These are phyloP conservation scores for Trametes sp. DNA, from an alignment of 1,284 basidiomycete species.

Conservation along the genomic window DNA sequence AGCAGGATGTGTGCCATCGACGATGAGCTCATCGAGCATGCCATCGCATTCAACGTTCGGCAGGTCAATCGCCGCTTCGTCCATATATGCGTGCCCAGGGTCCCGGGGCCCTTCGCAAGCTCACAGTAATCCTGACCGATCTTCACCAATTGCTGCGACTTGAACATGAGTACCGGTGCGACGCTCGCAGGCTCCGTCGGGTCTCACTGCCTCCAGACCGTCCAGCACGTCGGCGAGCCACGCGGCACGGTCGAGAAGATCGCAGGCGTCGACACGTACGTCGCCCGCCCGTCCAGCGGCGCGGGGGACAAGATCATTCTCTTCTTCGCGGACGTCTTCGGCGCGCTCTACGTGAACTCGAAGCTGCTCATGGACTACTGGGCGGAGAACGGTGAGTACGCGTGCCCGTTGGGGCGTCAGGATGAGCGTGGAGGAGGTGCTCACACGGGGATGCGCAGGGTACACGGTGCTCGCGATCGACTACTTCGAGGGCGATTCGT, in stretches of 20 bases:
- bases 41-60: neutral
- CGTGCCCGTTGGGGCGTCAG: neutral
- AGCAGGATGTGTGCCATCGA: neutral
- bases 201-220: conserved; percentile 49
- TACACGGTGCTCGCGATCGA: conserved; percentile 61
- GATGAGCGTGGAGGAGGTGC: neutral
- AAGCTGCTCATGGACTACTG: conserved; percentile 63
- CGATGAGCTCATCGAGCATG: neutral
- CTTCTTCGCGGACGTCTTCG: conserved; percentile 58
- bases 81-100: neutral
- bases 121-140: too few species aligned
- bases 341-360: conserved; percentile 58
- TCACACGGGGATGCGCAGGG: conserved; percentile 44
- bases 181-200: neutral
- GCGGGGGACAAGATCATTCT: conserved; percentile 48
- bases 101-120: too few species aligned
- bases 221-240: conserved; percentile 58
- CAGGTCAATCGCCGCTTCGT: neutral
- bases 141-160: too few species aligned
- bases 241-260: conserved; percentile 52
- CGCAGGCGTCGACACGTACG: conserved; percentile 58
- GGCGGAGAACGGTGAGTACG: conserved; percentile 51
- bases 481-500: conserved; percentile 63
- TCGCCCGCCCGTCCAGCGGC: conserved; percentile 51
- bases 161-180: neutral